A percentile compares a stretch with the other conserved stretches of the same genome.
Evolutionary conservation across 2,329 filamentous ascomycete genomes (phyloP).

Genomic region (Aspergillus ustus): DNA sequence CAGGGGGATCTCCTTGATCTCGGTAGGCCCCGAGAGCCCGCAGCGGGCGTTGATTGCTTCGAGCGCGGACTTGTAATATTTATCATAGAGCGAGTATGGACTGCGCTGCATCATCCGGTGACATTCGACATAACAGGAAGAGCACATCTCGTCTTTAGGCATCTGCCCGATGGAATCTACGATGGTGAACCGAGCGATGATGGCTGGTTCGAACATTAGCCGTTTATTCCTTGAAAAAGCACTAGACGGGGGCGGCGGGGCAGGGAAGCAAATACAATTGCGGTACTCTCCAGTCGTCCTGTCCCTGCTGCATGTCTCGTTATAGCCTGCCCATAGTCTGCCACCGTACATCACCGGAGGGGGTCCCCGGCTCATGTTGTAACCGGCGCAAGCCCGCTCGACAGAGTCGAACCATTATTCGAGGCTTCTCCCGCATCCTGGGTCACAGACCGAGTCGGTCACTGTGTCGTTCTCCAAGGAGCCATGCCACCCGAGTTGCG

Average conservation of each 20-base stretch:
- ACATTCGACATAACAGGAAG: conserved; percentile 25
- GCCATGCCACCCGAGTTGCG: no score
- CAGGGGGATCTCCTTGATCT: conserved; percentile 15
- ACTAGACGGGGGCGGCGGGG: no score
- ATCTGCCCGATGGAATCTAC: conserved; percentile 22
- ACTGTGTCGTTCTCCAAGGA: no score
- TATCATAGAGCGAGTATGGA: conserved; percentile 1
- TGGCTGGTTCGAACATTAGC: conserved; percentile 15
- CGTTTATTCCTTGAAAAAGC: neutral
- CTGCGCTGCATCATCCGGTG: conserved; percentile 8
- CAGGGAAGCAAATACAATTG: neutral
- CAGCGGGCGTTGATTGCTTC: neutral
- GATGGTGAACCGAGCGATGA: conserved; percentile 17
- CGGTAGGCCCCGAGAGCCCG: neutral
- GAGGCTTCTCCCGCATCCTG: no score
- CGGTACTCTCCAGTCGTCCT: neutral
- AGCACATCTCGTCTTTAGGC: conserved; percentile 30
- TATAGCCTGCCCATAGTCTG: conserved; percentile 22
- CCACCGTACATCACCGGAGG: conserved; percentile 15
- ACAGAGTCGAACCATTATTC: no score
- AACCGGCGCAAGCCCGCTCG: no score
- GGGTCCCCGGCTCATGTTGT: neutral
- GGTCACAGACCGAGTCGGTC: no score
- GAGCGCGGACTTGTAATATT: neutral
- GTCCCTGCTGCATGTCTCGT: conserved; percentile 26